Evolutionary conservation across 805 yeast genomes (phyloP).

Genomic region (Wickerhamiella alocasiicola): DNA sequence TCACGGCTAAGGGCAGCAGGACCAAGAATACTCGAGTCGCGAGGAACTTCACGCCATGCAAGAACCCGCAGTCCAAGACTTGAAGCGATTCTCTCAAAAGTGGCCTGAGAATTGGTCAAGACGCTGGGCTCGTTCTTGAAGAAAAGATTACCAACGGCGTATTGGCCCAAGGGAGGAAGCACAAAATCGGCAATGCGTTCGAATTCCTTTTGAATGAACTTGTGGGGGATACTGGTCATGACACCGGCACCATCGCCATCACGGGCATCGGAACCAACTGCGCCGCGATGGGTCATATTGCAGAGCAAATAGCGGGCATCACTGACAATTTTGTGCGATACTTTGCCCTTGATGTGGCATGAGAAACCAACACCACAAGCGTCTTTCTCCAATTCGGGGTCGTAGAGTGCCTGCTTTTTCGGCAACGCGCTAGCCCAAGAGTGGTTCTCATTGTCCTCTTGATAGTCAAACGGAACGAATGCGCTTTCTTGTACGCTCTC

Average conservation of each 20-base stretch:
- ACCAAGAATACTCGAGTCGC: constrained; percentile 86
- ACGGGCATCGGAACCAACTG: constrained; percentile 87
- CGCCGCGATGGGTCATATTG: constrained; percentile 98
- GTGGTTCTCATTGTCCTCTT: constrained; percentile 62
- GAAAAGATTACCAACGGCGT: constrained; percentile 90
- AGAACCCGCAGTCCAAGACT: constrained; percentile 68
- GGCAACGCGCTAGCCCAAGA: constrained; percentile 93
- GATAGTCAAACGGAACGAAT: constrained; percentile 43
- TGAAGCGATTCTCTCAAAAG: constrained; percentile 71
- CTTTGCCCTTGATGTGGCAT: constrained; percentile 78
- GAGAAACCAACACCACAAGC: constrained; percentile 99
- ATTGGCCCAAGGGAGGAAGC: constrained; percentile 71
- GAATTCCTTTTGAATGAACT: constrained; percentile 75
- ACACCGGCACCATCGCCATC: constrained; percentile 99
- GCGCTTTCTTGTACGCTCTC: too few species aligned
- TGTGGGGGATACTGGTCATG: constrained; percentile 83
- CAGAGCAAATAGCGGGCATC: constrained; percentile 78
- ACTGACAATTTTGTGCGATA: constrained; percentile 82
- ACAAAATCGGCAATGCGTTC: constrained; percentile 50
- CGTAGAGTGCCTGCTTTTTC: constrained; percentile 74
- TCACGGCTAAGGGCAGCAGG: constrained; percentile 91
- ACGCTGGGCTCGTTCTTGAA: constrained; percentile 74
- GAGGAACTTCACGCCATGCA: constrained; percentile 93
- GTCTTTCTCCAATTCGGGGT: constrained; percentile 88
- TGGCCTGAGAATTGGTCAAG: constrained; percentile 53